Evolutionary conservation across 2,329 filamentous ascomycete species (phyloP).

Genomic region (Penicillium frequentans): DNA sequence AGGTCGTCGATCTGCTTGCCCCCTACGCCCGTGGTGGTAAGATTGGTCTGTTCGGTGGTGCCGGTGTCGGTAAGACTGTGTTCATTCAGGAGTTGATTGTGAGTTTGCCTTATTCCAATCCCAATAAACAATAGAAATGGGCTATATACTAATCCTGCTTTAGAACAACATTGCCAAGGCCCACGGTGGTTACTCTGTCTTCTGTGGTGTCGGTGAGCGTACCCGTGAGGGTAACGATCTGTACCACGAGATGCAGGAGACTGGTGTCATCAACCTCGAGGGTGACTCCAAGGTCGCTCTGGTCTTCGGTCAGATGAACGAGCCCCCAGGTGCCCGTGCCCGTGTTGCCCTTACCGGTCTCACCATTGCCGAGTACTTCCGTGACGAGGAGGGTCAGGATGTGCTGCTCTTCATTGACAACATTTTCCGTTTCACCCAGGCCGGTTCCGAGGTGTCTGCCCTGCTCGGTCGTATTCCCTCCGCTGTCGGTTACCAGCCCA

Average conservation of each 20-base stretch:
- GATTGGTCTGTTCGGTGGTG: slow-evolving; percentile 99
- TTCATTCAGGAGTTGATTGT: slow-evolving; percentile 99
- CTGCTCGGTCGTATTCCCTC: slow-evolving; percentile 99
- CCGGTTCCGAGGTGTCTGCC: slow-evolving; percentile 99
- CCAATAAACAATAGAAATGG: not conserved
- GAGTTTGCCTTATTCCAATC: slow-evolving; percentile 32
- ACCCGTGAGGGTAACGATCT: slow-evolving; percentile 99
- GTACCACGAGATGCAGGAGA: slow-evolving; percentile 99
- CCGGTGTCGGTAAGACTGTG: slow-evolving; percentile 99
- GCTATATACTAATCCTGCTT: not conserved
- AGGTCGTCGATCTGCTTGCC: slow-evolving; percentile 98
- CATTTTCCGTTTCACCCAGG: slow-evolving; percentile 99
- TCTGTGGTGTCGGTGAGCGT: slow-evolving; percentile 99
- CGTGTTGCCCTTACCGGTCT: slow-evolving; percentile 97
- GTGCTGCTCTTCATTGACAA: slow-evolving; percentile 99
- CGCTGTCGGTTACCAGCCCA: slow-evolving; percentile 99
- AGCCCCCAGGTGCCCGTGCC: slow-evolving; percentile 98
- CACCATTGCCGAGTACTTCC: slow-evolving; percentile 72
- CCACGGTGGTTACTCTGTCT: slow-evolving; percentile 99
- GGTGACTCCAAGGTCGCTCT: slow-evolving; percentile 99
- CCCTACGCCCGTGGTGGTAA: slow-evolving; percentile 99
- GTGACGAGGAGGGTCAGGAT: slow-evolving; percentile 80
- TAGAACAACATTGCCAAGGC: slow-evolving; percentile 99
- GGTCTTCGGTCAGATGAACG: slow-evolving; percentile 99
- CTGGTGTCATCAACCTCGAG: slow-evolving; percentile 97